These are phyloP conservation scores for Pseudogymnoascus sp. DNA, from an alignment of 2,329 filamentous ascomycete species.

Conservation along the genomic window DNA sequence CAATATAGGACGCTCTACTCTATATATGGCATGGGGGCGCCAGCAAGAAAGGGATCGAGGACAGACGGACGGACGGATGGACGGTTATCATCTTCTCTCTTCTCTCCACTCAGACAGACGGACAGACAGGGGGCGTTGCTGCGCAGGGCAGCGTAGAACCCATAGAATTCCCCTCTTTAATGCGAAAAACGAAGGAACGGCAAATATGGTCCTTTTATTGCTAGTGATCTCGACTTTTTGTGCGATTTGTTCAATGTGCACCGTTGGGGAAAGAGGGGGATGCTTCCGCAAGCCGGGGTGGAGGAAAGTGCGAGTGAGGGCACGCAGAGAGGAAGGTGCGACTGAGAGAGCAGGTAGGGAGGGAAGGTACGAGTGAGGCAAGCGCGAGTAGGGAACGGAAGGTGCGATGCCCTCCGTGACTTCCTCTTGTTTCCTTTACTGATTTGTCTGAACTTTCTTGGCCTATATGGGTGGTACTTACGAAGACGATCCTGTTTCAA, in stretches of 20 bases:
- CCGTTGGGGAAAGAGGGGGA: too few species aligned
- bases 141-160: not conserved
- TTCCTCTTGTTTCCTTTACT: too few species aligned
- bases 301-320: not conserved
- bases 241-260: too few species aligned
- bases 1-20: slow-evolving; percentile 4
- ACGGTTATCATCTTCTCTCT: not conserved
- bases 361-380: not conserved
- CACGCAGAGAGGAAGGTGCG: not conserved
- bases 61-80: not conserved
- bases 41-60: not conserved
- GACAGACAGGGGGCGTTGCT: not conserved
- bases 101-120: not conserved
- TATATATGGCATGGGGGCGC: slow-evolving; percentile 1
- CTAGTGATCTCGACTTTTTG: not conserved
- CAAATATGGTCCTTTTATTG: not conserved
- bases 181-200: not conserved
- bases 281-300: not conserved
- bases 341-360: not conserved
- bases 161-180: slow-evolving; percentile 6
- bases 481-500: too few species aligned
- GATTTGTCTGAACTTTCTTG: too few species aligned
- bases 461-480: too few species aligned
- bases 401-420: too few species aligned
- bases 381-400: too few species aligned